Evolutionary conservation across 305 asterid species (phyloP).

Genomic region (Fraxinus platypoda): DNA sequence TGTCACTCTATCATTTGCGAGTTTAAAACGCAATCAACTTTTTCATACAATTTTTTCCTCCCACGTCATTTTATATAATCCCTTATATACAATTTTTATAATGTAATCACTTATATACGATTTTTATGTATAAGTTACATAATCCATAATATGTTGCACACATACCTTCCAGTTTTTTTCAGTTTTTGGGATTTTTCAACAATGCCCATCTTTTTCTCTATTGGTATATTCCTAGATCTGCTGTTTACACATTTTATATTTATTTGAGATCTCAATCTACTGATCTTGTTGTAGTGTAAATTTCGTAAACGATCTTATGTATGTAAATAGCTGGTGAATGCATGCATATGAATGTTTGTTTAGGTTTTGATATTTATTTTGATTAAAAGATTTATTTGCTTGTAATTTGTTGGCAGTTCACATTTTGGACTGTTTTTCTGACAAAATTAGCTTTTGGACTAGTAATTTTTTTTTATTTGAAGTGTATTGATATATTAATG

Average conservation of each 20-base stretch:
- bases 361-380: background rate
- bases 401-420: constrained; percentile 21
- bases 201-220: constrained; percentile 23
- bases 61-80: no score
- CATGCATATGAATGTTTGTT: background rate
- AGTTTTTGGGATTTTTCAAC: background rate
- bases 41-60: no score
- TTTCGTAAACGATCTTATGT: background rate
- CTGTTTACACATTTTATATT: constrained; percentile 17
- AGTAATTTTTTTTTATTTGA: background rate
- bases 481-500: background rate
- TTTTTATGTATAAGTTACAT: no score
- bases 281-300: background rate
- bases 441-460: background rate
- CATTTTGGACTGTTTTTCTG: constrained; percentile 10
- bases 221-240: constrained; percentile 41
- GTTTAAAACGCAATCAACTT: no score
- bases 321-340: constrained; percentile 3
- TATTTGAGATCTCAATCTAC: background rate
- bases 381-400: constrained; percentile 4
- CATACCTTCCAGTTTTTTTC: background rate
- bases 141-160: no score
- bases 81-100: no score
- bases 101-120: no score
- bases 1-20: no score